Evolutionary conservation across 495 filamentous ascomycete species (phyloP), one percentile per base, ranked within the genome.

Genomic region (Pyrenula aspistea): DNA sequence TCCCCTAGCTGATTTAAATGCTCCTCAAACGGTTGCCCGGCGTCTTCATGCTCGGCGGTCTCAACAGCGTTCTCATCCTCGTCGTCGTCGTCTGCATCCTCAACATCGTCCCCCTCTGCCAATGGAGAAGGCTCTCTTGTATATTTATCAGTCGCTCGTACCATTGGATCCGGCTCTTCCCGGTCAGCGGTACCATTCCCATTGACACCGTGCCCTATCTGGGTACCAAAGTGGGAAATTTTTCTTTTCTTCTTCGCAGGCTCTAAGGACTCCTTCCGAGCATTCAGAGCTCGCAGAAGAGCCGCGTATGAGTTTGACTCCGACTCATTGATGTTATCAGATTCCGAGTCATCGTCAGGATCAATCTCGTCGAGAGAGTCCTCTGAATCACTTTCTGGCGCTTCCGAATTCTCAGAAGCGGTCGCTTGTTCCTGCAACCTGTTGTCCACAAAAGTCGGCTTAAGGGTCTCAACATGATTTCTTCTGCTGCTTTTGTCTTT

Each of bases 241-340:
- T 89, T 91, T 62, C 86, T 75, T 68, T 78, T 79, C 66, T 91
- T 95, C 11, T 76, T 68, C 57, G 72, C 78, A 54, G 82, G 82
- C 51, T 72, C 77, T 20, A 74, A 73, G 4, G 77, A 70, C 12
- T 83, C 77, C 23, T 71, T 62, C 11, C 61, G 62, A 25, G 73
- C 50, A 49, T 73, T 70, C 24, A 91, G 70, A 50, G 83, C 77
- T 60, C 86, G 77, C 64, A 91, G 73, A 24, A 89, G 69, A 59
- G 83, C 80, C 59, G 80, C 78, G 61, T 89, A 89, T 1, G 86
- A 76, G 53, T 59, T 55, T 57, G 70, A 65, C 21, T 73, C 65
- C 20, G 73, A 70, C 23, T 72, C 74, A 36, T 82, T 79, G 24
- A 73, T 72, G 53, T 74, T 77, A 53, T 73, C 68, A 54, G 69